phyloP scores from a whole-genome alignment of 176 grass and related monocot species.

The Cenchrus fungigraminus region DNA sequence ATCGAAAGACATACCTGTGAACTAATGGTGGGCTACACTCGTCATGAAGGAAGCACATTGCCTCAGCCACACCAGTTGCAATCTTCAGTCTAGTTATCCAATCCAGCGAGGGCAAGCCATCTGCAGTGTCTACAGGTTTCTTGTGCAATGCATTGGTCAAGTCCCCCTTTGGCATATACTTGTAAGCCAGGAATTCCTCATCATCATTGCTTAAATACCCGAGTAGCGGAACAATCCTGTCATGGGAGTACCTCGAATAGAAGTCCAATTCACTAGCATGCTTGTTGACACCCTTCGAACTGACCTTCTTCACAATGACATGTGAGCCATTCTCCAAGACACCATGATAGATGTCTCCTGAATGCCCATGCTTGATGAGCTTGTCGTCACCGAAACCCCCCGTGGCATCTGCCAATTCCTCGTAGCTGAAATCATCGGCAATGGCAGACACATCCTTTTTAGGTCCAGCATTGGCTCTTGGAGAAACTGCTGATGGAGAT shows the following conservation, averaged over 20 bases:
- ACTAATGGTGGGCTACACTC: conserved; percentile 85
- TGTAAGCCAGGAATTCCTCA: conserved; percentile 73
- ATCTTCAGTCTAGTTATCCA: conserved; percentile 99
- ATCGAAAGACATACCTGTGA: conserved; percentile 65
- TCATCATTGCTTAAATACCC: conserved; percentile 56
- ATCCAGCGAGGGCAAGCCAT: conserved; percentile 75
- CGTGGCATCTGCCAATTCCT: conserved; percentile 63
- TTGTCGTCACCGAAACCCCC: conserved; percentile 59
- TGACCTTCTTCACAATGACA: conserved; percentile 71
- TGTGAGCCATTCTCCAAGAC: conserved; percentile 69
- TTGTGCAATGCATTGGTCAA: conserved; percentile 76
- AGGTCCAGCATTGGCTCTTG: conserved; percentile 11
- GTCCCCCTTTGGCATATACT: conserved; percentile 78
- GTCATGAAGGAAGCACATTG: conserved; percentile 92
- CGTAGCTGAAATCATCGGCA: conserved; percentile 52
- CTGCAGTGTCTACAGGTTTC: conserved; percentile 50
- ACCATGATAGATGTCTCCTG: conserved; percentile 77
- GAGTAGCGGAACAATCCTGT: conserved; percentile 72
- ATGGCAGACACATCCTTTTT: background rate
- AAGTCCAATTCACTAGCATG: conserved; percentile 61
- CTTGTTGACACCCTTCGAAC: conserved; percentile 40
- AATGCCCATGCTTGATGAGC: conserved; percentile 74
- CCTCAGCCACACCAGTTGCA: conserved; percentile 76
- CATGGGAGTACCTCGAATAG: conserved; percentile 46
- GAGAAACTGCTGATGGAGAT: conserved; percentile 39